Evolutionary conservation across 192 early-diverging fungal species (phyloP).

Genomic region (Umbelopsis sp.): DNA sequence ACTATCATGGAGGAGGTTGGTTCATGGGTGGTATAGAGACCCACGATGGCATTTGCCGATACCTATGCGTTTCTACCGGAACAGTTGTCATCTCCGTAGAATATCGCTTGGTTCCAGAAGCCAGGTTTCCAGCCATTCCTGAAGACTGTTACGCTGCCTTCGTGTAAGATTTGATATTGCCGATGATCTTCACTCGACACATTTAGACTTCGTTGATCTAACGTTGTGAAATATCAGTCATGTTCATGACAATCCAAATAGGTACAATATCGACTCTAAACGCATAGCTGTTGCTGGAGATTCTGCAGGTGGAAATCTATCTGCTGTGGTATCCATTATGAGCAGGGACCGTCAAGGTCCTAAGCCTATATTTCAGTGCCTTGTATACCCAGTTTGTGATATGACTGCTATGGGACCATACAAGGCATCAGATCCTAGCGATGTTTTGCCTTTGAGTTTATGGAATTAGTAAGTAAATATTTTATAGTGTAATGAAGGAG

Average conservation of each 20-base stretch:
- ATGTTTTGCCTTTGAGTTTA: not conserved
- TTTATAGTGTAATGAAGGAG: too few species aligned
- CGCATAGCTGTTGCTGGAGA: constrained; percentile 55
- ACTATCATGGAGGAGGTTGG: constrained; percentile 9
- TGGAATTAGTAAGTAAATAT: not conserved
- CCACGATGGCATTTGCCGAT: not conserved
- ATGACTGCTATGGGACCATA: not conserved
- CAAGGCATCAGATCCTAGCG: not conserved
- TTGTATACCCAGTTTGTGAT: not conserved
- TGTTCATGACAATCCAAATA: constrained; percentile 22
- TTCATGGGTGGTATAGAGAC: not conserved
- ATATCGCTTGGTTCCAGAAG: constrained; percentile 39
- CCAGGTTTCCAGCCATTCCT: constrained; percentile 35
- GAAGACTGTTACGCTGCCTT: constrained; percentile 37
- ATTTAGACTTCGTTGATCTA: not conserved
- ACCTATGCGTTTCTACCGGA: constrained; percentile 26
- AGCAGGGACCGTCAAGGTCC: not conserved
- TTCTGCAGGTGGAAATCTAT: constrained; percentile 54
- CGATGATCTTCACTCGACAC: not conserved
- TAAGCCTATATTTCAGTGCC: constrained; percentile 2
- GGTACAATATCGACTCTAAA: constrained; percentile 33
- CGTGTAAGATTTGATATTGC: constrained; percentile 1
- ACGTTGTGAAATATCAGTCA: not conserved
- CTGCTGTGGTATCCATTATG: constrained; percentile 30
- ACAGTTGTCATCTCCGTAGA: constrained; percentile 35